Conservation (phyloP, 1,284 basidiomycete species). For the Naganishia cerealis region DNA sequence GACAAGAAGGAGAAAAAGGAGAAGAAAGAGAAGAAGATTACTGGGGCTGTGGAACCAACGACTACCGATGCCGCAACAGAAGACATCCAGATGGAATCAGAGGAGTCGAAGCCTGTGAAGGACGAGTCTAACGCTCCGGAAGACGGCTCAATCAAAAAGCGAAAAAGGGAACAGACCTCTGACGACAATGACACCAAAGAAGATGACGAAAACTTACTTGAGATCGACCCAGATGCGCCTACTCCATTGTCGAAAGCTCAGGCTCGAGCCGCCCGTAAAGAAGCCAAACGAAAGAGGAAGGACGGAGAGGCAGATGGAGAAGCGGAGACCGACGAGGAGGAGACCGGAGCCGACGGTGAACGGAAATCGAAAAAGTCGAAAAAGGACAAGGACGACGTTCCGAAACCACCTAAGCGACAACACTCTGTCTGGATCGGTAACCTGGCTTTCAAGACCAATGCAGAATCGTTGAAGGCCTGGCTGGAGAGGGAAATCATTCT, state of each 20-base stretch:
- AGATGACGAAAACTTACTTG: constrained; percentile 45
- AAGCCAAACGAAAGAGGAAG: constrained; percentile 43
- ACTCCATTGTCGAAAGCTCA: constrained; percentile 54
- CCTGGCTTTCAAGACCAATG: constrained; percentile 83
- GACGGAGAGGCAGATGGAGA: constrained; percentile 30
- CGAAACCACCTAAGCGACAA: constrained; percentile 59
- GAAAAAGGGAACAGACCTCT: constrained; percentile 34
- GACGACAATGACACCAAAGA: constrained; percentile 10
- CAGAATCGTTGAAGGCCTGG: constrained; percentile 68
- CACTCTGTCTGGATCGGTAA: constrained; percentile 96
- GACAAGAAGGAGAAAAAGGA: constrained; percentile 22
- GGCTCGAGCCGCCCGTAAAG: constrained; percentile 49
- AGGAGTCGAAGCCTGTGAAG: constrained; percentile 25
- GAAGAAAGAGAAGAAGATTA: constrained; percentile 14
- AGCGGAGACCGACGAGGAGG: constrained; percentile 5
- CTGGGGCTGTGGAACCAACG: constrained; percentile 18
- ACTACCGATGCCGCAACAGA: constrained; percentile 3
- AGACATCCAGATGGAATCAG: constrained; percentile 22
- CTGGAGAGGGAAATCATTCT: constrained; percentile 57
- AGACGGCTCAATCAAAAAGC: constrained; percentile 34
- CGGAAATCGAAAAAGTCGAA: constrained; percentile 74
- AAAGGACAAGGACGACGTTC: constrained; percentile 63
- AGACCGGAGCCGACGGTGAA: constrained; percentile 70
- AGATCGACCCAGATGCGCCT: constrained; percentile 50
- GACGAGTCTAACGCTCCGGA: constrained; percentile 29